Evolutionary conservation across 2,329 filamentous ascomycete genomes (phyloP).

Genomic region (Periconia sp.): DNA sequence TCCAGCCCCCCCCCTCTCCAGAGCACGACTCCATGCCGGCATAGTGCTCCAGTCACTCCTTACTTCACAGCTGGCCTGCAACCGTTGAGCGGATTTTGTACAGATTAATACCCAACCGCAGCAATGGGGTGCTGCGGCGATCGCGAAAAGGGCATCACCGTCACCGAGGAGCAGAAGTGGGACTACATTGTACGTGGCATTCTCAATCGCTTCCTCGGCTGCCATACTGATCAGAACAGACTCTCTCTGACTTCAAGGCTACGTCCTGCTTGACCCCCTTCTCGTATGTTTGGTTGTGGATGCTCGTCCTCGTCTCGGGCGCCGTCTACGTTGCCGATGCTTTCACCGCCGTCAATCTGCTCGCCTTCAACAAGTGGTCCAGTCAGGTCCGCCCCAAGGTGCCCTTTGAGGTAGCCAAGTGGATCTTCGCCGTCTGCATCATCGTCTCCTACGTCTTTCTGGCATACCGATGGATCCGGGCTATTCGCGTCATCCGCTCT

Average conservation of each 20-base stretch:
- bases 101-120: slow-evolving; percentile 31
- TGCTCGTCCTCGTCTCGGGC: slow-evolving; percentile 77
- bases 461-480: slow-evolving; percentile 78
- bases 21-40: slow-evolving; percentile 30
- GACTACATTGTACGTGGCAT: slow-evolving; percentile 80
- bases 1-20: slow-evolving; percentile 3
- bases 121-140: slow-evolving; percentile 47
- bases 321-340: slow-evolving; percentile 89
- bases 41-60: slow-evolving; percentile 37
- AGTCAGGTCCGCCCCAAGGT: slow-evolving; percentile 81
- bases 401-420: slow-evolving; percentile 79
- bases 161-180: slow-evolving; percentile 69
- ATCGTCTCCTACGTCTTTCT: slow-evolving; percentile 87
- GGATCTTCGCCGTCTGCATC: slow-evolving; percentile 94
- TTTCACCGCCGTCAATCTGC: slow-evolving; percentile 89
- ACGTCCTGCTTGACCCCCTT: slow-evolving; percentile 77
- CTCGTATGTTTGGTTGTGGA: slow-evolving; percentile 85
- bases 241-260: slow-evolving; percentile 78
- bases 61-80: slow-evolving; percentile 46
- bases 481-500: slow-evolving; percentile 79
- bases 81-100: slow-evolving; percentile 42
- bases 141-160: slow-evolving; percentile 43
- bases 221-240: slow-evolving; percentile 42
- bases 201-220: background rate
- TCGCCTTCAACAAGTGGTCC: slow-evolving; percentile 89